phyloP scores from a whole-genome alignment of 768 basidiomycete genomes.

The Lepiota venenata region DNA sequence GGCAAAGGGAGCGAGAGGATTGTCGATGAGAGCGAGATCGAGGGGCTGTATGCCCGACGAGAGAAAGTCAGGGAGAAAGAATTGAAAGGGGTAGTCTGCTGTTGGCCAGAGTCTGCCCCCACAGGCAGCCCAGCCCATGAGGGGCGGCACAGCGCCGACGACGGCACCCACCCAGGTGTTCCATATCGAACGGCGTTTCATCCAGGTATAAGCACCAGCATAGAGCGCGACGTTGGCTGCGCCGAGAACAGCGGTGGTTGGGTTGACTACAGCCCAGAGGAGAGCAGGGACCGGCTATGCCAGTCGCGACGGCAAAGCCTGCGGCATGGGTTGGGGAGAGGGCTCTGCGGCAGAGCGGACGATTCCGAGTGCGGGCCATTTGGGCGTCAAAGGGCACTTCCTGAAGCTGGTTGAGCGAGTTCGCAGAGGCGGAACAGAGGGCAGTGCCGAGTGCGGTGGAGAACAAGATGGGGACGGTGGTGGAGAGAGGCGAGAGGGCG shows the following conservation, averaged over 20 bases:
- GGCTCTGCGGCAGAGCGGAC: conserved; percentile 84
- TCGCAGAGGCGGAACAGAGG: conserved; percentile 90
- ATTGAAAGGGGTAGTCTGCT: conserved; percentile 50
- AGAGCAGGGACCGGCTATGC: conserved; percentile 74
- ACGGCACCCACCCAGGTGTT: conserved; percentile 97
- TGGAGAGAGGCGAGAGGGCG: conserved; percentile 86
- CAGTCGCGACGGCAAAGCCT: conserved; percentile 73
- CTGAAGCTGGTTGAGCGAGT: conserved; percentile 91
- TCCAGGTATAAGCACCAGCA: conserved; percentile 87
- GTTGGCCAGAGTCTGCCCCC: conserved; percentile 75
- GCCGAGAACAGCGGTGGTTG: conserved; percentile 81
- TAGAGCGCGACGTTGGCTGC: conserved; percentile 85
- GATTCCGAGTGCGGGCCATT: conserved; percentile 84
- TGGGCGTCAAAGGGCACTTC: conserved; percentile 97
- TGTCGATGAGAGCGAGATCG: conserved; percentile 59
- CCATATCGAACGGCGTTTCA: conserved; percentile 76
- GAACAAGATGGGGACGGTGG: conserved; percentile 79
- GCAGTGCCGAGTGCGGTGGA: conserved; percentile 87
- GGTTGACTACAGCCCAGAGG: conserved; percentile 81
- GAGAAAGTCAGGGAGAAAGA: conserved; percentile 63
- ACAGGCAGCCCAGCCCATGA: conserved; percentile 99
- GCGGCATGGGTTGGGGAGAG: conserved; percentile 84
- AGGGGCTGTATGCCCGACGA: conserved; percentile 28
- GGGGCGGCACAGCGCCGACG: conserved; percentile 88
- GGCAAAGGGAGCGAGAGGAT: conserved; percentile 76